Conservation (phyloP, 2,329 filamentous ascomycete genomes). For the Trichoderma asperellum region DNA sequence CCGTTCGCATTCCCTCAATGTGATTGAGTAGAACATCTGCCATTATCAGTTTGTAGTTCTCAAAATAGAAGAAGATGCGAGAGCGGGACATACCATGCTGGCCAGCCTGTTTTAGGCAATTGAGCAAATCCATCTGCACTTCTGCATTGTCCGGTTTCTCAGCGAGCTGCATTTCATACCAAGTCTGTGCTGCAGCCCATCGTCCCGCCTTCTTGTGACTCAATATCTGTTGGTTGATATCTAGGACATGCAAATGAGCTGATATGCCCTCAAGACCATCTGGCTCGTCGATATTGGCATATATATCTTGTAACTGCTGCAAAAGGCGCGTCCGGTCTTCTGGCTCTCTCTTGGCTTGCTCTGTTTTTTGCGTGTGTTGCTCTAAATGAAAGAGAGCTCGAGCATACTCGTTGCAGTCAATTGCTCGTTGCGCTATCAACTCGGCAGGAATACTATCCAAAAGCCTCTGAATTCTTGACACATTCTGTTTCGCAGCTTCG, state of each 20-base stretch:
- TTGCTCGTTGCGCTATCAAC: slow-evolving; percentile 75
- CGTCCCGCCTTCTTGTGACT: slow-evolving; percentile 91
- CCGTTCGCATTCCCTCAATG: slow-evolving; percentile 72
- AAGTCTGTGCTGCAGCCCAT: slow-evolving; percentile 94
- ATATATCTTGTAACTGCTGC: slow-evolving; percentile 85
- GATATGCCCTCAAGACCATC: slow-evolving; percentile 96
- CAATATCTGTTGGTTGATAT: slow-evolving; percentile 89
- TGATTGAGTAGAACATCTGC: slow-evolving; percentile 84
- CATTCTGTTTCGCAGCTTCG: slow-evolving; percentile 52
- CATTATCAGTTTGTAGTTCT: slow-evolving; percentile 32
- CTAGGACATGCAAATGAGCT: slow-evolving; percentile 80
- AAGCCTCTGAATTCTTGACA: slow-evolving; percentile 54
- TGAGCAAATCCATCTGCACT: slow-evolving; percentile 80
- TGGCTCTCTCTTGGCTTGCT: slow-evolving; percentile 50
- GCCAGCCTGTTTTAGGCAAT: slow-evolving; percentile 91
- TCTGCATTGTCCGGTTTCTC: slow-evolving; percentile 77
- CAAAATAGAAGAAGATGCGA: not conserved
- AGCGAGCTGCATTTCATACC: slow-evolving; percentile 91
- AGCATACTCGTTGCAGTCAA: slow-evolving; percentile 93
- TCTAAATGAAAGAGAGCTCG: slow-evolving; percentile 94
- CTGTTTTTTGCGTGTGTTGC: slow-evolving; percentile 71
- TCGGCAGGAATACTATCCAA: slow-evolving; percentile 71
- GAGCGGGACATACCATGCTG: slow-evolving; percentile 71
- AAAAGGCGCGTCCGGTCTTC: slow-evolving; percentile 68
- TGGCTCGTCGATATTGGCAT: slow-evolving; percentile 95